Conservation (phyloP, 2,329 filamentous ascomycete species). For the Lecanosticta acicola region DNA sequence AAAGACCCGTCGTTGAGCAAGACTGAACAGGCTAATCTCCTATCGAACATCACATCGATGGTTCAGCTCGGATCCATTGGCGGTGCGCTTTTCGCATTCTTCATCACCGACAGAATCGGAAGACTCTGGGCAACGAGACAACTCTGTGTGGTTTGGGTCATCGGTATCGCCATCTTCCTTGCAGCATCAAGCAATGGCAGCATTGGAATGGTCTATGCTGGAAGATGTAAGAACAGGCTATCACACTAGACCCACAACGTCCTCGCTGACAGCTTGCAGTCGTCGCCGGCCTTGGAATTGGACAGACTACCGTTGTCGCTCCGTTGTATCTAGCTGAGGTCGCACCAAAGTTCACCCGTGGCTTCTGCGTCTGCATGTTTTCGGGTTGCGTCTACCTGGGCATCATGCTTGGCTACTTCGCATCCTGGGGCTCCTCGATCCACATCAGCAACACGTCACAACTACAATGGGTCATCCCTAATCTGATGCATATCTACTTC, state of each 20-base stretch:
- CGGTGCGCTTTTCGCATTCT: slow-evolving; percentile 56
- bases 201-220: slow-evolving; percentile 35
- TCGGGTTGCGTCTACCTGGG: slow-evolving; percentile 66
- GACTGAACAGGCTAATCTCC: slow-evolving; percentile 35
- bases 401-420: slow-evolving; percentile 74
- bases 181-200: slow-evolving; percentile 39
- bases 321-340: slow-evolving; percentile 56
- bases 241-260: too few relatives aligned
- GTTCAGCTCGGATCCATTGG: slow-evolving; percentile 72
- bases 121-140: slow-evolving; percentile 28
- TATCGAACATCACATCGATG: slow-evolving; percentile 68
- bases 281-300: slow-evolving; percentile 33
- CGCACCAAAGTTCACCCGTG: slow-evolving; percentile 33
- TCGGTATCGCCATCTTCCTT: slow-evolving; percentile 39
- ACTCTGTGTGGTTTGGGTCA: slow-evolving; percentile 27
- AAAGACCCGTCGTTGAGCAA: slow-evolving; percentile 48
- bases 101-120: slow-evolving; percentile 28
- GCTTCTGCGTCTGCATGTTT: slow-evolving; percentile 68
- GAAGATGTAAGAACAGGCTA: slow-evolving; percentile 21
- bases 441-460: slow-evolving; percentile 41
- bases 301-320: slow-evolving; percentile 52
- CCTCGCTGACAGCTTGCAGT: neutral
- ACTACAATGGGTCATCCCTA: slow-evolving; percentile 59
- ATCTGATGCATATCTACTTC: slow-evolving; percentile 71
- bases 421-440: slow-evolving; percentile 52